These are phyloP conservation scores for Rhipidocladum racemiflorum DNA, from an alignment of 176 grass and related monocot genomes.

Conservation along the genomic window DNA sequence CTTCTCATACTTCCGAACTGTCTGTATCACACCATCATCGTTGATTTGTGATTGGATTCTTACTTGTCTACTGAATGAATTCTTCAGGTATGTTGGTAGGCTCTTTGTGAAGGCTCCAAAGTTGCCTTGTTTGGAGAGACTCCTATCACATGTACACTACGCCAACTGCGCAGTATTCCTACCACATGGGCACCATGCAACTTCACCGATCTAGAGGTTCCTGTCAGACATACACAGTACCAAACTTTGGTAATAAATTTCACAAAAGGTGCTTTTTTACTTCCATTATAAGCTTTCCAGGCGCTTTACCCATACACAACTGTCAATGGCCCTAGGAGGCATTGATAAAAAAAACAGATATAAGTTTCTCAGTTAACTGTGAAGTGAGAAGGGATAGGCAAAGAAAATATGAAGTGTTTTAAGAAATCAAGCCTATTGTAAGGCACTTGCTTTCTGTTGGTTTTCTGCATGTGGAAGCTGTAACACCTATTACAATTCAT, in stretches of 20 bases:
- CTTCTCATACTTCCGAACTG: slow-evolving; percentile 21
- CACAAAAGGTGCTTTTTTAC: neutral
- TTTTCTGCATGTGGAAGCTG: slow-evolving; percentile 15
- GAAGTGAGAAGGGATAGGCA: neutral
- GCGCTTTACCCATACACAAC: neutral
- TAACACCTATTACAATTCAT: neutral
- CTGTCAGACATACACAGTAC: neutral
- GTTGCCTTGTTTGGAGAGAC: neutral
- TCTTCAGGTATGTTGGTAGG: slow-evolving; percentile 86
- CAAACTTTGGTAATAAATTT: neutral
- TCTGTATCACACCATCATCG: neutral
- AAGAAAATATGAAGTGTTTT: neutral
- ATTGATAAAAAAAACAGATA: neutral
- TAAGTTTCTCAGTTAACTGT: neutral
- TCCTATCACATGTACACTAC: neutral
- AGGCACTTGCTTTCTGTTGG: neutral
- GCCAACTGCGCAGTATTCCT: neutral
- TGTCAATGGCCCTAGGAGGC: neutral
- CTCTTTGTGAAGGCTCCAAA: slow-evolving; percentile 63
- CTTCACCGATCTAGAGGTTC: neutral
- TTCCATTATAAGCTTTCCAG: neutral
- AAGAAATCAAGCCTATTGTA: neutral
- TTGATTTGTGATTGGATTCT: slow-evolving; percentile 27
- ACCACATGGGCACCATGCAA: neutral
- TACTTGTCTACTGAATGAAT: slow-evolving; percentile 28